phyloP scores from a whole-genome alignment of 768 basidiomycete genomes.

The Calocybe cyanea region DNA sequence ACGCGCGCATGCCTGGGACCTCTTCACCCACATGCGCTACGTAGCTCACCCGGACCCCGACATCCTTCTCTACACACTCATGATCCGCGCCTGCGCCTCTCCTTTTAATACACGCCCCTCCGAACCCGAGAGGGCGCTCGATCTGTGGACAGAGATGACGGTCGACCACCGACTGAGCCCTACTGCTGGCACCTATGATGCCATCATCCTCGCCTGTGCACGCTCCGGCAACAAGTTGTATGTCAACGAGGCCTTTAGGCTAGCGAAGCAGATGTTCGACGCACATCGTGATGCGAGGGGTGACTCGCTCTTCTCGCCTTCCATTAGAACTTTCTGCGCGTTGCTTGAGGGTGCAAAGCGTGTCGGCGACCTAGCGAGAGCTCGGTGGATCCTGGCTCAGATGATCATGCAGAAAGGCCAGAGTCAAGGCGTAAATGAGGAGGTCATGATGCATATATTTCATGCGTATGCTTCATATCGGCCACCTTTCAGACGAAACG shows the following conservation, averaged over 20 bases:
- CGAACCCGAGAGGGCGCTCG: constrained; percentile 88
- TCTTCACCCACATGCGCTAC: constrained; percentile 95
- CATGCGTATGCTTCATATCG: constrained; percentile 82
- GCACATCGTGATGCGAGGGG: constrained; percentile 64
- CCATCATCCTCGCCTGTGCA: constrained; percentile 79
- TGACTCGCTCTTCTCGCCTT: constrained; percentile 53
- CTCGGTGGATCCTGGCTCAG: constrained; percentile 90
- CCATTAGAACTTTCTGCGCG: constrained; percentile 69
- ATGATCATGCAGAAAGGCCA: constrained; percentile 45
- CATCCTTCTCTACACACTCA: constrained; percentile 65
- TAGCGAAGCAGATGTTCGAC: constrained; percentile 86
- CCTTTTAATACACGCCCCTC: constrained; percentile 43
- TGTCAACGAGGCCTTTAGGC: constrained; percentile 78
- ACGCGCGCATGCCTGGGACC: constrained; percentile 86
- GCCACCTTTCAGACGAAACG: constrained; percentile 58
- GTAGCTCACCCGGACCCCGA: constrained; percentile 85
- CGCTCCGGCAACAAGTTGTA: constrained; percentile 56
- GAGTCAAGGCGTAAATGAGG: constrained; percentile 48
- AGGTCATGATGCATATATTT: constrained; percentile 79
- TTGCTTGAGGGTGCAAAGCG: constrained; percentile 90
- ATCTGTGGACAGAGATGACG: constrained; percentile 93
- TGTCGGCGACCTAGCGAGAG: constrained; percentile 75
- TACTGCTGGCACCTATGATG: constrained; percentile 69
- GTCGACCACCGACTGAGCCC: constrained; percentile 62
- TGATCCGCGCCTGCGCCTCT: constrained; percentile 85